Conservation (phyloP, 2,329 filamentous ascomycete species). For the Apiospora hydei region DNA sequence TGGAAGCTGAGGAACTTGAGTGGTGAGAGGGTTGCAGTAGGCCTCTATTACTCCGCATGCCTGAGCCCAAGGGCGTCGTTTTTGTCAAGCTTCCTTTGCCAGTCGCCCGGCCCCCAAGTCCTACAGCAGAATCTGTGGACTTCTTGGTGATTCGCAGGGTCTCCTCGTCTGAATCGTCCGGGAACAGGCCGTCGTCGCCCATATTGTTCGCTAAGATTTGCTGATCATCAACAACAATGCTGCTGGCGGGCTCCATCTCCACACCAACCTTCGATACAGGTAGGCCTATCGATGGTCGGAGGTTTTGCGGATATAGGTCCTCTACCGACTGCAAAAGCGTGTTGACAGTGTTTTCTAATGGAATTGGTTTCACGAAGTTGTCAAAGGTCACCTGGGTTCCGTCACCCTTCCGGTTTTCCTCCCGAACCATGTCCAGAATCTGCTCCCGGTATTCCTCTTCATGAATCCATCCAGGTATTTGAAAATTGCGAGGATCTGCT, state of each 20-base stretch:
- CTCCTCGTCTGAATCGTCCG: conserved; percentile 64
- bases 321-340: conserved; percentile 85
- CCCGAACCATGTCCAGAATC: conserved; percentile 66
- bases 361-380: conserved; percentile 64
- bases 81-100: background rate
- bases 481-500: conserved; percentile 75
- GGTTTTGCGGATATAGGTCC: conserved; percentile 79
- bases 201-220: conserved; percentile 56
- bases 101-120: background rate
- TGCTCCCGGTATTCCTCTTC: conserved; percentile 81
- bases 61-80: background rate
- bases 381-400: conserved; percentile 64
- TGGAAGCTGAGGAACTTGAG: background rate
- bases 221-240: conserved; percentile 70
- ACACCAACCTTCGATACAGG: conserved; percentile 39
- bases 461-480: conserved; percentile 88
- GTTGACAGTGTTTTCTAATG: conserved; percentile 67
- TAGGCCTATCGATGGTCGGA: conserved; percentile 56
- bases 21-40: background rate
- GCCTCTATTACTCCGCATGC: background rate
- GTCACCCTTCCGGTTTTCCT: conserved; percentile 64
- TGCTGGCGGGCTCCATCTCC: conserved; percentile 43
- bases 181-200: conserved; percentile 56
- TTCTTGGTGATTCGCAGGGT: conserved; percentile 17
- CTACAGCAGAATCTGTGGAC: background rate